Conservation (phyloP, 371 early-diverging fungal genomes). For the Mucor mucedo region DNA sequence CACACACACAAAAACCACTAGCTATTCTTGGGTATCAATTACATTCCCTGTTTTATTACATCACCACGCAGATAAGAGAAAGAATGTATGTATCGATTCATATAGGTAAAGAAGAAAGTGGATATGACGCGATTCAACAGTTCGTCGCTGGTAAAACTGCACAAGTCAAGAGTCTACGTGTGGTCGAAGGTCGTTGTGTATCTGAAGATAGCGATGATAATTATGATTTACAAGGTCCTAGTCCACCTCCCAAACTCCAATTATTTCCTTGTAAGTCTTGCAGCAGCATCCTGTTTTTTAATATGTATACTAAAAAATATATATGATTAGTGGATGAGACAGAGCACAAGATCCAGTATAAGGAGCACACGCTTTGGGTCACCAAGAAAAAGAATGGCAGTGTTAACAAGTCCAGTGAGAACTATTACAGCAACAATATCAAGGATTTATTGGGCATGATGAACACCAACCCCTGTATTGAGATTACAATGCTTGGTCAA, state of each 20-base stretch:
- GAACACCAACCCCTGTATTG: slow-evolving; percentile 22
- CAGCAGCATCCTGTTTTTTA: too few species aligned
- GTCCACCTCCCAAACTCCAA: slow-evolving; percentile 26
- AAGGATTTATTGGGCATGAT: slow-evolving; percentile 31
- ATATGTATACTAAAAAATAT: too few species aligned
- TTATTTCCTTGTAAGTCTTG: slow-evolving; percentile 39
- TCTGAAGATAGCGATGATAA: slow-evolving; percentile 10
- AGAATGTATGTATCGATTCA: slow-evolving; percentile 33
- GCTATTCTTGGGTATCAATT: slow-evolving; percentile 28
- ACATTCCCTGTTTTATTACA: slow-evolving; percentile 3
- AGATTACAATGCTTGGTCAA: slow-evolving; percentile 36
- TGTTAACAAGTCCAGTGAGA: not conserved
- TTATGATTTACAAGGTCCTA: slow-evolving; percentile 14
- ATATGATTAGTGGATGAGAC: slow-evolving; percentile 21
- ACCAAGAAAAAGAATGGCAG: slow-evolving; percentile 26
- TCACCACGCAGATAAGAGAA: slow-evolving; percentile 3
- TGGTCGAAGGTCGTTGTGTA: slow-evolving; percentile 27
- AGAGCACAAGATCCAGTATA: slow-evolving; percentile 32
- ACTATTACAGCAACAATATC: slow-evolving; percentile 16
- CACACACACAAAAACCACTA: not conserved
- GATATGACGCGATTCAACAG: slow-evolving; percentile 28
- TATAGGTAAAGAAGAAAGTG: slow-evolving; percentile 19
- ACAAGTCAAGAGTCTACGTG: slow-evolving; percentile 14
- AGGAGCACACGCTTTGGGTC: slow-evolving; percentile 37
- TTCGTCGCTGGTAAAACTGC: slow-evolving; percentile 22